phyloP scores from a whole-genome alignment of 2,329 filamentous ascomycete genomes.

The Alternaria solani region DNA sequence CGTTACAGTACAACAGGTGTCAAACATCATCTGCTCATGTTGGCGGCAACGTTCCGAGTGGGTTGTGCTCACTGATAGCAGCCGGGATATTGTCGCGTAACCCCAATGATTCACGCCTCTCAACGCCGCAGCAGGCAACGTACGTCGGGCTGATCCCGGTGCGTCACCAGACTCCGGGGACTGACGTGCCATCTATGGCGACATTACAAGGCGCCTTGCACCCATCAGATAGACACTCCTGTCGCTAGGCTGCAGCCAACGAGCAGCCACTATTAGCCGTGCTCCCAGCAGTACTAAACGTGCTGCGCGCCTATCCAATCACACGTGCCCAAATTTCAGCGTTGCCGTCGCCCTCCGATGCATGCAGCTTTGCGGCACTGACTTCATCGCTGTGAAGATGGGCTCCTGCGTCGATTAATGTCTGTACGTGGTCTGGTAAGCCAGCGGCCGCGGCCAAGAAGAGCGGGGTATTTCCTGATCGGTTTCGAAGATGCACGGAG shows the following conservation, averaged over 20 bases:
- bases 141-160: constrained; percentile 30
- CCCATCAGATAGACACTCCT: constrained; percentile 25
- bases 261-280: constrained; percentile 40
- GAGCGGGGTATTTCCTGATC: constrained; percentile 65
- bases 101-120: constrained; percentile 27
- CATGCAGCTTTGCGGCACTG: constrained; percentile 59
- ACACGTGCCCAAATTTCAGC: constrained; percentile 43
- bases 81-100: constrained; percentile 31
- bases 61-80: constrained; percentile 14
- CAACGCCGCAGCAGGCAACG: constrained; percentile 17
- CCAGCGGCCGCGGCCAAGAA: constrained; percentile 67
- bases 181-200: constrained; percentile 35
- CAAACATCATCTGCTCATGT: background rate
- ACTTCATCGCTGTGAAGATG: constrained; percentile 67
- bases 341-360: constrained; percentile 45
- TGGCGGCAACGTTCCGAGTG: background rate
- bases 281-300: constrained; percentile 24
- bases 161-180: constrained; percentile 39
- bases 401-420: constrained; percentile 64
- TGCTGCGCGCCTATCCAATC: constrained; percentile 38
- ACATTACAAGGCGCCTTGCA: constrained; percentile 31
- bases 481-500: constrained; percentile 67
- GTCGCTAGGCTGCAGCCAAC: constrained; percentile 29
- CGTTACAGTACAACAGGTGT: background rate
- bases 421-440: constrained; percentile 61